These are phyloP conservation scores for Boechera divaricarpa DNA, from an alignment of 345 rosid genomes.

Conservation along the genomic window DNA sequence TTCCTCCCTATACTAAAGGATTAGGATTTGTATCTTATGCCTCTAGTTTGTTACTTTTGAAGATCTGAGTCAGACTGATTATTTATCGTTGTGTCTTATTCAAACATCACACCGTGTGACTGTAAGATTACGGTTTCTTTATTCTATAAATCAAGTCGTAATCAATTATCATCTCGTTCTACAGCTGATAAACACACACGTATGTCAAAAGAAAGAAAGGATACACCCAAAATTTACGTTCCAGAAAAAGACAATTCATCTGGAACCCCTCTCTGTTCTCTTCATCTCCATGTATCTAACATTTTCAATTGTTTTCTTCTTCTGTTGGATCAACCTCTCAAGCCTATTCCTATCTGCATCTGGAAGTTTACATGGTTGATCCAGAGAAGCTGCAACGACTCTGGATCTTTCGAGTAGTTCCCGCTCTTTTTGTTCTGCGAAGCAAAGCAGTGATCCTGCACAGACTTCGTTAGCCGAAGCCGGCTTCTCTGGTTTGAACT, in stretches of 20 bases:
- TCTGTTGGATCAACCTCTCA: conserved; percentile 51
- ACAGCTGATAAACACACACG: conserved; percentile 23
- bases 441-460: conserved; percentile 72
- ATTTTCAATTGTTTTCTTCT: conserved; percentile 52
- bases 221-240: conserved; percentile 21
- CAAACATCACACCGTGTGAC: background rate
- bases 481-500: conserved; percentile 73
- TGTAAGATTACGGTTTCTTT: conserved; percentile 21
- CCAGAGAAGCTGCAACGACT: conserved; percentile 42
- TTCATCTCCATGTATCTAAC: conserved; percentile 53
- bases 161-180: conserved; percentile 23
- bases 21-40: conserved; percentile 25
- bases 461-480: conserved; percentile 73
- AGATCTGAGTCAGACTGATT: conserved; percentile 9
- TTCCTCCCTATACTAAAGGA: conserved; percentile 14
- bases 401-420: conserved; percentile 58
- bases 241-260: conserved; percentile 5
- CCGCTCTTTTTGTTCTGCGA: conserved; percentile 67
- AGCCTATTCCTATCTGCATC: conserved; percentile 43
- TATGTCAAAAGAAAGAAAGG: background rate
- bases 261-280: conserved; percentile 31
- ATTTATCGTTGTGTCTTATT: background rate
- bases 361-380: conserved; percentile 72
- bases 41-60: conserved; percentile 25
- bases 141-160: conserved; percentile 30